Evolutionary conservation across 2,329 filamentous ascomycete species (phyloP), one percentile per base, ranked within the genome.

Genomic region (Fusarium sp.): DNA sequence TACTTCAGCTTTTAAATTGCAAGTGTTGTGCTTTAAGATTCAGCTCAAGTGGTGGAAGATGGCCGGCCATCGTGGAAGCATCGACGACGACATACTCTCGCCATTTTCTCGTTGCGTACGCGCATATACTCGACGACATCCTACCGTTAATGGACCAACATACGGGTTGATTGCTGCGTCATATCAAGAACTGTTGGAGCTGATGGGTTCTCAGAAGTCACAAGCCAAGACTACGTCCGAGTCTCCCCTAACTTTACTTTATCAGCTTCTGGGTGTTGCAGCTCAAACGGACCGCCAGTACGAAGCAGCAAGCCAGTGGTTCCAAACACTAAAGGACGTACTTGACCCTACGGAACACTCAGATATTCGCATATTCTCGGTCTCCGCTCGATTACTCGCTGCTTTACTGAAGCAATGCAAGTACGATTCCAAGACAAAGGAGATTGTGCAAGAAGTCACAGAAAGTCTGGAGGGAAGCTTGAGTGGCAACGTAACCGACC

Each of bases 11-110:
- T 85, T 94, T 51, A 84, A 87, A 65, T 77, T 93, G 1, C 91
- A 94, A 71, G 80, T 84, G 2, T 77, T 92, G 2, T 91, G 89
- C 12, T 83, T 94, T 41, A 83, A 84, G 25, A 81, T 85, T 10
- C 86, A 90, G 30, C 78, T 90, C n/a, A 80, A 82, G 43, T 92
- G 89, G 85, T 93, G 91, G 91, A 82, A 79, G 43, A 73, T 93
- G 60, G 86, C 86, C 9, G 83, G 84, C 3, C 89, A 92, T 71
- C 77, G 85, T 62, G 86, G 85, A 2, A 85, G 91, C 60, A 76
- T 85, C 7, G 85, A 89, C 37, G 89, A 88, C 59, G 91, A 93
- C 16, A 78, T 94, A 9, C 74, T 90, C n/a, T 82, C 87, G 2
- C 90, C 91, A 0, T 85, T 93, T 50, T 84, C 85, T 1, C 87